Conservation (phyloP, 495 filamentous ascomycete species). For the Umbilicaria muhlenbergii region DNA sequence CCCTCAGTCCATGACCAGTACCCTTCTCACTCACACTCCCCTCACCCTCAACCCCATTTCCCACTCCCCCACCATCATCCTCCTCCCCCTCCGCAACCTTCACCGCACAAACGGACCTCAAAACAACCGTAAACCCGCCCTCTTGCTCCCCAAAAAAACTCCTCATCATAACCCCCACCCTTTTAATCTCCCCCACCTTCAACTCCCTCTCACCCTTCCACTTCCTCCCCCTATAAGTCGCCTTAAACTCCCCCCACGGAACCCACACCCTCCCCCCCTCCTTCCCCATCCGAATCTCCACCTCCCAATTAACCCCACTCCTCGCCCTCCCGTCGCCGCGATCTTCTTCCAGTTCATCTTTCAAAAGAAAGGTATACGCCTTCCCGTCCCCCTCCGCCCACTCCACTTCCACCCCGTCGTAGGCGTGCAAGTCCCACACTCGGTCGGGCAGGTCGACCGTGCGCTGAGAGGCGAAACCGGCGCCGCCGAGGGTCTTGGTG, state of each 20-base stretch:
- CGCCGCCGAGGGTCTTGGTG: constrained; percentile 58
- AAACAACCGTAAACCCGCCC: constrained; percentile 45
- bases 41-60: too few relatives aligned
- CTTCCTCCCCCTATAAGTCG: constrained; percentile 58
- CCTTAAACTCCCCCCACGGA: constrained; percentile 44
- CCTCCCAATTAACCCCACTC: constrained; percentile 39
- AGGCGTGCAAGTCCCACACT: constrained; percentile 39
- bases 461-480: constrained; percentile 69
- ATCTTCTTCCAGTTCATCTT: constrained; percentile 42
- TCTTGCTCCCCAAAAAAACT: constrained; percentile 69
- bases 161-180: constrained; percentile 60
- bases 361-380: constrained; percentile 56
- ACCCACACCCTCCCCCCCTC: constrained; percentile 24
- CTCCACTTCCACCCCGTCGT: constrained; percentile 36
- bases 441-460: constrained; percentile 33
- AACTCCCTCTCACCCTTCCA: constrained; percentile 37
- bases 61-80: too few relatives aligned
- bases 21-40: too few relatives aligned
- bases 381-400: constrained; percentile 30
- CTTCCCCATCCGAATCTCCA: constrained; percentile 14
- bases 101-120: constrained; percentile 33
- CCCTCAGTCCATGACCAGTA: too few relatives aligned
- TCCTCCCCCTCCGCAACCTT: not conserved
- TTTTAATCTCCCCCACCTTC: constrained; percentile 40
- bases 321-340: constrained; percentile 45